These are phyloP conservation scores for Setaria viridis DNA, from an alignment of 202 grass and related monocot species.

Conservation along the genomic window DNA sequence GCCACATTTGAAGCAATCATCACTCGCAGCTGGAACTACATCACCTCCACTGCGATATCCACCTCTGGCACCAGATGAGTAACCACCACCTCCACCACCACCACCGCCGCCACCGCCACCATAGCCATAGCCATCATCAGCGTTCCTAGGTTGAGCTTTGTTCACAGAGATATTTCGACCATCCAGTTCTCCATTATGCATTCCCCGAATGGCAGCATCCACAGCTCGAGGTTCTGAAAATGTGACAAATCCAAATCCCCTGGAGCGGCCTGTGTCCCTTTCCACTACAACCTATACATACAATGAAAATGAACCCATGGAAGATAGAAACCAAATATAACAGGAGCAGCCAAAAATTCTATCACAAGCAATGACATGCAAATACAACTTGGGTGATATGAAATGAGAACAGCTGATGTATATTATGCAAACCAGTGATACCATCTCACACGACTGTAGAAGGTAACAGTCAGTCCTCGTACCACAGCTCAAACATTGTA, in stretches of 20 bases:
- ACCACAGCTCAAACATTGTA: conserved; percentile 34
- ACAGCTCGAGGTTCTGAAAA: conserved; percentile 77
- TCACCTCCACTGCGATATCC: conserved; percentile 60
- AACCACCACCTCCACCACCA: conserved; percentile 35
- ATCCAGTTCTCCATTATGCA: conserved; percentile 91
- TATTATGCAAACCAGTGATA: conserved; percentile 42
- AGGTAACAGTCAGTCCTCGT: conserved; percentile 33
- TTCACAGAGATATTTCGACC: conserved; percentile 96
- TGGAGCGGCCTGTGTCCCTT: conserved; percentile 90
- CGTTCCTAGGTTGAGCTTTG: conserved; percentile 84
- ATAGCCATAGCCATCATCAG: conserved; percentile 83
- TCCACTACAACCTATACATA: conserved; percentile 89
- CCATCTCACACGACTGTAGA: conserved; percentile 45
- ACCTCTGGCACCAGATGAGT: conserved; percentile 62
- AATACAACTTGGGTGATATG: conserved; percentile 28
- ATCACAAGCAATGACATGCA: conserved; percentile 44
- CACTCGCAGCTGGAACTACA: conserved; percentile 43
- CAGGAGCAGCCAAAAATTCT: conserved; percentile 39
- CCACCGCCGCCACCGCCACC: conserved; percentile 33
- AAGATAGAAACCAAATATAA: conserved; percentile 44
- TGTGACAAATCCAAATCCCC: conserved; percentile 97
- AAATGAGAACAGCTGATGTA: conserved; percentile 44
- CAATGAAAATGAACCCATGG: conserved; percentile 59
- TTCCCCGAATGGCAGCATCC: conserved; percentile 78
- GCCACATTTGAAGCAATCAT: conserved; percentile 98